phyloP scores from a whole-genome alignment of 73 alveolate genomes.

The Blepharisma stoltei region DNA sequence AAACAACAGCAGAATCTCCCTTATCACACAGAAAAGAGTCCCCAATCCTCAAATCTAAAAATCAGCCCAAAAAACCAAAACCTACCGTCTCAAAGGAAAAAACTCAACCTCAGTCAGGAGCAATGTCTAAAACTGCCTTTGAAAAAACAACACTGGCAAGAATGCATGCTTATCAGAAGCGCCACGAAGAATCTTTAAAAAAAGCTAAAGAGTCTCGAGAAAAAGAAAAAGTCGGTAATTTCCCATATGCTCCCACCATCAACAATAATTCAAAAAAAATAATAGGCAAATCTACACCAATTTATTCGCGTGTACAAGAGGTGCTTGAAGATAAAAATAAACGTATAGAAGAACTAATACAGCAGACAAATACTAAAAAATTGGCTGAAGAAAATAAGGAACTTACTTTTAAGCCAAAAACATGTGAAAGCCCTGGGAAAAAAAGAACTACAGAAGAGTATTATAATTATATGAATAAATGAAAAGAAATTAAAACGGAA shows the following conservation, averaged over 20 bases:
- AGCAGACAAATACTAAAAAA: background rate
- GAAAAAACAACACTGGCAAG: background rate
- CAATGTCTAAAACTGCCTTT: too few species aligned
- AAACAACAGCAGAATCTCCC: background rate
- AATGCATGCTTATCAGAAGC: slow-evolving; percentile 24
- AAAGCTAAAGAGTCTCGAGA: background rate
- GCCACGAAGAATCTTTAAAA: background rate
- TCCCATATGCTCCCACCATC: slow-evolving; percentile 1
- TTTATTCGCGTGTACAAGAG: background rate
- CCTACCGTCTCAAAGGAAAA: too few species aligned
- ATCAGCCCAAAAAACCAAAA: too few species aligned
- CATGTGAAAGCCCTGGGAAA: background rate
- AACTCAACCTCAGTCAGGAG: too few species aligned
- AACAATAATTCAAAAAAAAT: background rate
- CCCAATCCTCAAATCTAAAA: too few species aligned
- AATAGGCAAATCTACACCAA: background rate
- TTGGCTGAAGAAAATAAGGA: background rate
- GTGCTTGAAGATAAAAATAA: background rate
- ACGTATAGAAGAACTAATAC: background rate
- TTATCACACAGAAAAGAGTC: too few species aligned
- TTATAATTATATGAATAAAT: slow-evolving; percentile 7
- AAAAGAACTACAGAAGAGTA: background rate
- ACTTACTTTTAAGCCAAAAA: slow-evolving; percentile 11
- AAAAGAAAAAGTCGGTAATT: background rate
- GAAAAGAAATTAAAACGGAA: background rate